Conservation (phyloP, 441 rosid species). For the Euphorbia celastroides region DNA sequence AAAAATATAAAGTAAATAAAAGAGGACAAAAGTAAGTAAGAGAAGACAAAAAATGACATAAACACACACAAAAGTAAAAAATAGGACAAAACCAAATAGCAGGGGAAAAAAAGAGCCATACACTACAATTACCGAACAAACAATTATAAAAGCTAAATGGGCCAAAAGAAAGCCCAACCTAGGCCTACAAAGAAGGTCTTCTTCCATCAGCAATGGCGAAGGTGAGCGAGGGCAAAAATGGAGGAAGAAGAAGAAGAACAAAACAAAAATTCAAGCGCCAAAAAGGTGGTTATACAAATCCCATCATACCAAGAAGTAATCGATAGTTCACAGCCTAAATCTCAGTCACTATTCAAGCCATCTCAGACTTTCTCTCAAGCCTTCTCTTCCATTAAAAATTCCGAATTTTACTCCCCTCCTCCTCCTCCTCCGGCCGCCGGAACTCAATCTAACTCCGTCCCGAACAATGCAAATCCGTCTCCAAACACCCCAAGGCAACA, state of each 20-base stretch:
- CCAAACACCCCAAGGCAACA: constrained; percentile 19
- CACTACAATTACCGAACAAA: too few species aligned
- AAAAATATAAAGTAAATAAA: too few species aligned
- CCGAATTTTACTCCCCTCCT: constrained; percentile 78
- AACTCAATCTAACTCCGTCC: constrained; percentile 7
- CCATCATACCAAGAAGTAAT: constrained; percentile 79
- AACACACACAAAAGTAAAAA: too few species aligned
- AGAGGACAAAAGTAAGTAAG: too few species aligned
- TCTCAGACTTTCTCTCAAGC: constrained; percentile 85
- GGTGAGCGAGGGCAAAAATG: constrained; percentile 21
- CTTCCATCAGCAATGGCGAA: neutral
- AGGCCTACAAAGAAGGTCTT: neutral
- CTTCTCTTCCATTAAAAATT: constrained; percentile 66
- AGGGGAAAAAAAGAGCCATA: too few species aligned
- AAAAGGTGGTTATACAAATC: constrained; percentile 58
- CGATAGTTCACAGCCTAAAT: constrained; percentile 46
- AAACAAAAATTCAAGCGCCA: constrained; percentile 19
- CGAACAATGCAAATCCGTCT: neutral
- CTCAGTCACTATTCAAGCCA: constrained; percentile 53
- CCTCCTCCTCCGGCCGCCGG: constrained; percentile 30
- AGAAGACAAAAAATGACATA: too few species aligned
- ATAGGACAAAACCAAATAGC: too few species aligned
- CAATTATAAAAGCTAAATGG: too few species aligned
- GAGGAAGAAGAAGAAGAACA: constrained; percentile 29
- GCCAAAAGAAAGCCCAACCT: neutral